Percentiles rank a stretch among this genome's conserved stretches.
These are phyloP conservation scores for Selaginella moellendorffii DNA, from an alignment of 75 land plant species.

Conservation along the genomic window DNA sequence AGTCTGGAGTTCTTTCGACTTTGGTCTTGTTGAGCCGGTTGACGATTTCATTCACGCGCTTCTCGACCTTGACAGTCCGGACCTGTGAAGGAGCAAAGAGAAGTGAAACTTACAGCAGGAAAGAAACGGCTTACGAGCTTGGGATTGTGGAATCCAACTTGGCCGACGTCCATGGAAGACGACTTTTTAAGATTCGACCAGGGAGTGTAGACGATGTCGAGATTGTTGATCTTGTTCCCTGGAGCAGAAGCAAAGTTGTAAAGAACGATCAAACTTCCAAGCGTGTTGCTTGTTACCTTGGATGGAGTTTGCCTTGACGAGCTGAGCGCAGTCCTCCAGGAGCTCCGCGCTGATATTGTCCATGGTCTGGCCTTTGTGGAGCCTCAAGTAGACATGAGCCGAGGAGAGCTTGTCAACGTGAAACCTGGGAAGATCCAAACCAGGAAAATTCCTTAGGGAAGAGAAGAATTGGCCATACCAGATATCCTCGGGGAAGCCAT, in stretches of 20 bases:
- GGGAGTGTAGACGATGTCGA: slow-evolving; percentile 98
- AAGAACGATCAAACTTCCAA: neutral
- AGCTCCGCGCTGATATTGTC: slow-evolving; percentile 71
- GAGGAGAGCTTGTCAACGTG: slow-evolving; percentile 98
- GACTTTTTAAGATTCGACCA: slow-evolving; percentile 94
- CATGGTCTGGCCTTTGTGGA: slow-evolving; percentile 85
- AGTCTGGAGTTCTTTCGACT: slow-evolving; percentile 77
- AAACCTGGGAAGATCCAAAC: slow-evolving; percentile 48
- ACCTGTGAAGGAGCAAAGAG: slow-evolving; percentile 34
- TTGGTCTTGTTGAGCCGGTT: slow-evolving; percentile 92
- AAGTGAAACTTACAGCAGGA: neutral
- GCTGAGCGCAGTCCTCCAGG: slow-evolving; percentile 94
- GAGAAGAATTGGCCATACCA: too few species aligned
- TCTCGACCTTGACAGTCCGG: slow-evolving; percentile 76
- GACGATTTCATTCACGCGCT: slow-evolving; percentile 83
- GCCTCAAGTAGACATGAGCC: slow-evolving; percentile 88
- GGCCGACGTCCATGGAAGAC: slow-evolving; percentile 96
- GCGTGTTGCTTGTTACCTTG: slow-evolving; percentile 41
- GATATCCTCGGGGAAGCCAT: slow-evolving; percentile 94
- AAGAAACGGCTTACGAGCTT: slow-evolving; percentile 51
- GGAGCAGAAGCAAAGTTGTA: neutral
- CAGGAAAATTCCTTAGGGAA: neutral
- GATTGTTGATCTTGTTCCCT: slow-evolving; percentile 92
- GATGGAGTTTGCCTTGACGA: slow-evolving; percentile 96
- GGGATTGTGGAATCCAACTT: slow-evolving; percentile 93